Base-by-base conservation (phyloP, 495 filamentous ascomycete genomes). In the Podospora pseudopauciseta region DNA sequence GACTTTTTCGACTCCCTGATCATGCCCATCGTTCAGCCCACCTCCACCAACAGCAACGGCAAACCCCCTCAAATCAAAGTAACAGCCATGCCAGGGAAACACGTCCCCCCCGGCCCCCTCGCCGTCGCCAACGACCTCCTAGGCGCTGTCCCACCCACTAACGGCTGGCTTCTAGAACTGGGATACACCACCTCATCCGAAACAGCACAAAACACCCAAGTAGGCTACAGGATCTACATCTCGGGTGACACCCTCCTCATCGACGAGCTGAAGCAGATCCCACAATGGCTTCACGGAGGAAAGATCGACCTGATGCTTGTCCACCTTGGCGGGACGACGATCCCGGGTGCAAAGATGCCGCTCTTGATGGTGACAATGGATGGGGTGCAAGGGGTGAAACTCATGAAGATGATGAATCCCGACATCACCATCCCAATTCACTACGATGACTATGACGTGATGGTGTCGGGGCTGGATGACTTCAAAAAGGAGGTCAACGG, bases 331-430 rank as follows among this genome's bases (percentile, higher is more conserved):
- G 88, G 87, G 0, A 91, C 89, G 2, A 90, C 86, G 27, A 85
- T 92, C 7, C 89, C 89, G 0, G 80, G 82, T 2, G 85, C 87
- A 0, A 71, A 76, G 0, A 56, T 86, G 71, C 86, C 86, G 30
- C 73, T 90, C 64, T 64, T 91, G 9, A 90, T 89, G 87, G 84
- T 90, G n/a, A 90, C 87, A 0, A 92, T 91, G 90, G 89, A 91
- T 69, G 90, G 83, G 11, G 77, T 79, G 74, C 85, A 90, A 76
- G 88, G 89, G 0, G 70, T 90, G 5, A 70, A 87, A 78, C 75
- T 90, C 66, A 85, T 91, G 74, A 73, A 79, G 69, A 61, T 90
- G 53, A 78, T 91, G 1, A 77, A 87, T 16, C 86, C 90, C 56
- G 86, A 90, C 44, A 66, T 90, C 56, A 89, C 86, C 49, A 85